phyloP scores from a whole-genome alignment of 1,139 yeast species.

The Kodamaea sp. region DNA sequence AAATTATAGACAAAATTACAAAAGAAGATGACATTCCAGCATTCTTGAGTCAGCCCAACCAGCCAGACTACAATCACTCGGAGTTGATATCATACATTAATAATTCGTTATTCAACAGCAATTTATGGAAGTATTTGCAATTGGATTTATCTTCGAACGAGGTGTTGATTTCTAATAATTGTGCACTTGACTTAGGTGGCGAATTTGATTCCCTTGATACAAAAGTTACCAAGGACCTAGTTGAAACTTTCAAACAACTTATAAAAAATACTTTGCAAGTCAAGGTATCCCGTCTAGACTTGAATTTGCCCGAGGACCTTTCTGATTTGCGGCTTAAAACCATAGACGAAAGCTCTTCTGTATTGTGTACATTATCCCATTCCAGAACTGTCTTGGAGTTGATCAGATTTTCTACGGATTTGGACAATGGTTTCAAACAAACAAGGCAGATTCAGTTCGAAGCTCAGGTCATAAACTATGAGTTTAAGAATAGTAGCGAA shows the following conservation, averaged over 20 bases:
- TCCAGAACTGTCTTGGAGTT: background rate
- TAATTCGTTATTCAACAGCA: conserved; percentile 26
- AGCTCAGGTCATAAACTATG: conserved; percentile 12
- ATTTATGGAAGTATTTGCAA: conserved; percentile 25
- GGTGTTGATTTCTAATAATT: conserved; percentile 10
- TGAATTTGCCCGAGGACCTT: conserved; percentile 1
- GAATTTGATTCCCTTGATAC: conserved; percentile 12
- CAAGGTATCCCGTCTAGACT: background rate
- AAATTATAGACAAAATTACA: conserved; percentile 36
- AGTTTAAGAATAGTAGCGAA: conserved; percentile 14
- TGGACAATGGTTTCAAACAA: too few species aligned
- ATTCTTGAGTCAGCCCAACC: conserved; percentile 20
- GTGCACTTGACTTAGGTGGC: conserved; percentile 8
- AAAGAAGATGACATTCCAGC: conserved; percentile 38
- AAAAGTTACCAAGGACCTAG: conserved; percentile 12
- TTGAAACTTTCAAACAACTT: conserved; percentile 15
- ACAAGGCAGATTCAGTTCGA: conserved; percentile 2
- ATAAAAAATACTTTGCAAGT: conserved; percentile 14
- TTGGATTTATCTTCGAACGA: conserved; percentile 21
- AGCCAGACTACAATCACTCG: conserved; percentile 22
- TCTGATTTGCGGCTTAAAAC: conserved; percentile 6
- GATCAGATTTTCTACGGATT: conserved; percentile 3
- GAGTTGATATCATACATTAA: conserved; percentile 35
- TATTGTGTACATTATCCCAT: conserved; percentile 10
- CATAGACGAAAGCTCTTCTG: conserved; percentile 2